These are phyloP conservation scores for Torulaspora maleeae DNA, from an alignment of 805 yeast genomes.

Conservation along the genomic window DNA sequence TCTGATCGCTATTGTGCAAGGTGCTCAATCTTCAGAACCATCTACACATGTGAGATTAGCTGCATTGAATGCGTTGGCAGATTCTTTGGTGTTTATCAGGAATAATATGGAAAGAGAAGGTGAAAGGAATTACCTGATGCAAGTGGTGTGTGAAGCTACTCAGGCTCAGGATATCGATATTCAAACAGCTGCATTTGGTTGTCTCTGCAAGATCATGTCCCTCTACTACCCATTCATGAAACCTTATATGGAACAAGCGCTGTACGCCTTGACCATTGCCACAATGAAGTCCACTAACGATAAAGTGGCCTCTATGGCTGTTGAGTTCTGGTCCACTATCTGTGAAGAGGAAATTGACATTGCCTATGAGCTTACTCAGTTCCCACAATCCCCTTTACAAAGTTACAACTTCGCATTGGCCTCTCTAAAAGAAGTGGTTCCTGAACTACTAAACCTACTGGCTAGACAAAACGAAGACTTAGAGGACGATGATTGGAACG, in stretches of 20 bases:
- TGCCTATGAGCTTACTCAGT: constrained; percentile 60
- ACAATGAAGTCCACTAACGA: constrained; percentile 79
- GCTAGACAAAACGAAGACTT: constrained; percentile 90
- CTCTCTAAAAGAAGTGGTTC: constrained; percentile 81
- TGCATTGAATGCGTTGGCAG: constrained; percentile 86
- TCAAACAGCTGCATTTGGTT: constrained; percentile 94
- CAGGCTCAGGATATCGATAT: constrained; percentile 76
- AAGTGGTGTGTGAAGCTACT: constrained; percentile 98
- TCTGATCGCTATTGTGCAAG: constrained; percentile 92
- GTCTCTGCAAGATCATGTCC: constrained; percentile 86
- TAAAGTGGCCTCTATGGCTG: constrained; percentile 94
- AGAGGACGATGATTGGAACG: constrained; percentile 96
- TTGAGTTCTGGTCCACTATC: constrained; percentile 99
- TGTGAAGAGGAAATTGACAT: constrained; percentile 94
- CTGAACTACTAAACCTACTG: constrained; percentile 72
- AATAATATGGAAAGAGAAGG: constrained; percentile 87
- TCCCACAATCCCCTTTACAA: constrained; percentile 46
- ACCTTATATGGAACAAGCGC: constrained; percentile 94
- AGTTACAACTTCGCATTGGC: constrained; percentile 78
- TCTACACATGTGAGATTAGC: constrained; percentile 73
- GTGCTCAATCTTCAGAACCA: constrained; percentile 82
- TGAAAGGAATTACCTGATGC: constrained; percentile 96
- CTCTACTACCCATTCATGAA: constrained; percentile 86
- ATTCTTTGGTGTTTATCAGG: constrained; percentile 84
- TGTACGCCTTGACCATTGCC: constrained; percentile 79